phyloP scores from a whole-genome alignment of 2,329 filamentous ascomycete genomes.

The Ceratocystis cubensis region DNA sequence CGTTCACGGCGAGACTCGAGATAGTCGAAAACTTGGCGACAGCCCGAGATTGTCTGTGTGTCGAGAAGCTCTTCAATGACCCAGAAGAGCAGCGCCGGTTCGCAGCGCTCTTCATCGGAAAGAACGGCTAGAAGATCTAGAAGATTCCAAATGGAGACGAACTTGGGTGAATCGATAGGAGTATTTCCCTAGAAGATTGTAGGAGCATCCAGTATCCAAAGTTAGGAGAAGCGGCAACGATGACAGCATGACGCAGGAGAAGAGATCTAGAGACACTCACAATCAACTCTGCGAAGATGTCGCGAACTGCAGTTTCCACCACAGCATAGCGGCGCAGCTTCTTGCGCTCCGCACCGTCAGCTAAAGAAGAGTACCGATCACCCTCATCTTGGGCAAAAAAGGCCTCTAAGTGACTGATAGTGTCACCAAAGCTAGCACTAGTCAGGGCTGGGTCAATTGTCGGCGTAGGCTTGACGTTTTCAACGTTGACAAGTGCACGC shows the following conservation, averaged over 20 bases:
- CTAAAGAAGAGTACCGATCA: conserved; percentile 26
- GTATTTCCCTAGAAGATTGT: conserved; percentile 43
- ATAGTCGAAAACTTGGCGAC: conserved; percentile 84
- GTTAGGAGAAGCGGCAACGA: too few species aligned
- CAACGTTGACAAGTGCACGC: conserved; percentile 47
- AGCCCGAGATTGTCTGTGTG: conserved; percentile 87
- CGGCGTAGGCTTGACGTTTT: conserved; percentile 43
- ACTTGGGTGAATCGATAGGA: conserved; percentile 62
- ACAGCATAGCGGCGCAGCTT: conserved; percentile 49
- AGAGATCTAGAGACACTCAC: conserved; percentile 38
- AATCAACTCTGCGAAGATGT: conserved; percentile 66
- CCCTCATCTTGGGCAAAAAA: conserved; percentile 28
- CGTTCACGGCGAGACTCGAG: conserved; percentile 84
- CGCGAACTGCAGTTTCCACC: conserved; percentile 72
- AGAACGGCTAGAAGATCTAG: conserved; percentile 83
- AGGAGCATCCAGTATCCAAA: too few species aligned
- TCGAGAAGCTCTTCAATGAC: conserved; percentile 91
- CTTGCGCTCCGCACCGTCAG: conserved; percentile 26
- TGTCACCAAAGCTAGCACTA: conserved; percentile 49
- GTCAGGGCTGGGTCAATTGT: conserved; percentile 63
- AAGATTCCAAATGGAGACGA: conserved; percentile 82
- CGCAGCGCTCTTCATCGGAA: conserved; percentile 65
- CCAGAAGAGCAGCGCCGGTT: conserved; percentile 74
- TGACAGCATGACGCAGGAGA: too few species aligned
- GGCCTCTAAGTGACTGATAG: conserved; percentile 34